Evolutionary conservation across 1,284 basidiomycete species (phyloP), one percentile per base, ranked within the genome.

Genomic region (Cystobasidiaceae sp.): DNA sequence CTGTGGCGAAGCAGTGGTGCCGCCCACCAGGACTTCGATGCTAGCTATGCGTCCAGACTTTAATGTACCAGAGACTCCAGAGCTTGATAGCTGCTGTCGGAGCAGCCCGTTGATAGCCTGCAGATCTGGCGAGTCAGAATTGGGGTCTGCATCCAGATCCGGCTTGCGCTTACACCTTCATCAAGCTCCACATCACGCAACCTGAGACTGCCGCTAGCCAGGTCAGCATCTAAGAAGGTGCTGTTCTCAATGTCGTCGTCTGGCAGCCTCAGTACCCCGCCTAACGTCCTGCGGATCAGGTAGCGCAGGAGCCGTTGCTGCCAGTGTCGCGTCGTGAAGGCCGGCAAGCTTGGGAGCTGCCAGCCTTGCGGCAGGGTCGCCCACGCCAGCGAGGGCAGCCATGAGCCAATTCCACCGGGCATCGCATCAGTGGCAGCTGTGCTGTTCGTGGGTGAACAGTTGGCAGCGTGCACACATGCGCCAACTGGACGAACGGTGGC

Each of bases 261-360:
- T 3, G 61, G 61, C 8, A 64, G 52, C 21, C 15, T 30, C 15
- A 64, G 23, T 27, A 56, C 39, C n/a, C 61, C 61, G 7, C 34
- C 43, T 3, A 64, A 44, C 9, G 61, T 44, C 15, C 61, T 39
- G 30, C 50, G 39, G 61, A 64, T 56, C 25, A 64, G 28, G 44
- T 56, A 56, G 41, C 39, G 51, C 45, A 64, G 32, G 39, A 64
- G 52, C 11, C 52, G 51, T 27, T 52, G 61, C 51, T 64, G 61
- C 61, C 61, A 64, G 27, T 64, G 50, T 21, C 61, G 61, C 11
- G 51, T 62, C 19, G 34, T 62, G 23, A 43, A 64, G 61, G 25
- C 52, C 27, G 50, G 48, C 13, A 55, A 49, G 33, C 32, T 41
- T 15, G 52, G 52, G 17, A 55, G 17, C n/a, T 15, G 21, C 7